Evolutionary conservation across 805 yeast genomes (phyloP), one percentile per base, ranked within the genome.

Genomic region (Candida insectalens): DNA sequence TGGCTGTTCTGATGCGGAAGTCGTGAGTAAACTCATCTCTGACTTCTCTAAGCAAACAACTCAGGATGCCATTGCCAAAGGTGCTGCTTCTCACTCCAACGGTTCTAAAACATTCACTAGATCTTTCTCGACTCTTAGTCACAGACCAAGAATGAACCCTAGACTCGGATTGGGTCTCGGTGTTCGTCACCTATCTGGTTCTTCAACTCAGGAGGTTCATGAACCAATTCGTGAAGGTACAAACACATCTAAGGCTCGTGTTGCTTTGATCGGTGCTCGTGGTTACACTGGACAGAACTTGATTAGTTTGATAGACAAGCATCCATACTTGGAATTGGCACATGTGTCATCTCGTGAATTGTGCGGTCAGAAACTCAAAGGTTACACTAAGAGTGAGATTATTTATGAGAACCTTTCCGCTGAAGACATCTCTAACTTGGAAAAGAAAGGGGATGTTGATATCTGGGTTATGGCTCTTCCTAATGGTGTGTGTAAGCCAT

Each of bases 401-500:
- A 68, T 71, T 34, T 92, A 92, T 61, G 83, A 83, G 41, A 92
- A 88, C 59, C 67, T 92, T 47, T 88, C 80, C 53, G 71, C 79
- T 29, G 96, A 85, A 50, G 97, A 92, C 47, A 80, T 92, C 44
- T 75, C 75, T 51, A 62, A 66, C 43, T 62, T 92, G 41, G 98
- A 89, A 59, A 69, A 76, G 43, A 64, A 74, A 31, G 74, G 77
- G 32, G 83, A 74, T 35, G 83, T 92, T 38, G 98, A 92, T 51
- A 80, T 88, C 34, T 92, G 99, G 98, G 94, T 94, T 19, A 92
- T 94, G 98, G 98, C 98, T 2, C 70, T 92, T 50, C 99, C 99
- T 43, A 92, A 92, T 56, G 96, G 96, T 32, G 96, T 92, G 25
- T 92, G 97, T 53, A 77, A 77, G 53, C 92, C 87, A 36, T 82